Percentiles rank a stretch among this genome's conserved stretches.
Evolutionary conservation across 192 early-diverging fungal genomes (phyloP).

Genomic region (Coemansia sp.): DNA sequence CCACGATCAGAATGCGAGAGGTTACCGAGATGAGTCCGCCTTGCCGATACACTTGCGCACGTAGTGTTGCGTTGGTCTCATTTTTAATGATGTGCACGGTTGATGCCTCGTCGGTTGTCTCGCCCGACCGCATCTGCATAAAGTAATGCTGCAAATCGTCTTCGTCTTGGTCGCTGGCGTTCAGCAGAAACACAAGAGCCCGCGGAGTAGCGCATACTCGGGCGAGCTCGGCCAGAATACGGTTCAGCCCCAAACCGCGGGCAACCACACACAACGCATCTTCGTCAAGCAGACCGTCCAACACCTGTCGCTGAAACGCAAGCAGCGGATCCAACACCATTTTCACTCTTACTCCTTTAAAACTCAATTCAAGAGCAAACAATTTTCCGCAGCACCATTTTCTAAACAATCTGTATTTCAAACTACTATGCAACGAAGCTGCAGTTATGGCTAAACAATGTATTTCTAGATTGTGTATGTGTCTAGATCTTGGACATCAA

Average conservation of each 20-base stretch:
- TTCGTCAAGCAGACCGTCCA: constrained; percentile 66
- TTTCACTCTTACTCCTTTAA: too few species aligned
- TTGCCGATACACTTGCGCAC: constrained; percentile 65
- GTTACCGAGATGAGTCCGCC: constrained; percentile 87
- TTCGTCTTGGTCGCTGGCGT: constrained; percentile 65
- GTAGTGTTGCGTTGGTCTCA: constrained; percentile 35
- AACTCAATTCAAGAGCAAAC: background rate
- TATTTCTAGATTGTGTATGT: background rate
- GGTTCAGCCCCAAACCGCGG: constrained; percentile 73
- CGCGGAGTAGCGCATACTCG: constrained; percentile 67
- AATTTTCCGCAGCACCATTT: background rate
- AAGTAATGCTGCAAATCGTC: constrained; percentile 55
- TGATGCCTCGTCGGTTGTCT: constrained; percentile 27
- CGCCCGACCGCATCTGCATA: constrained; percentile 50
- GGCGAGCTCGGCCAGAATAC: constrained; percentile 69
- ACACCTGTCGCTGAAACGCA: constrained; percentile 66
- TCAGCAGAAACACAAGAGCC: constrained; percentile 78
- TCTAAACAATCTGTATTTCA: background rate
- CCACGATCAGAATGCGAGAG: constrained; percentile 85
- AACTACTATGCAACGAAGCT: background rate
- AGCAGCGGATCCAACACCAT: constrained; percentile 34
- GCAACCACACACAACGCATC: constrained; percentile 81
- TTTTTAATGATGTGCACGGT: constrained; percentile 14
- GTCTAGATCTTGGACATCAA: background rate
- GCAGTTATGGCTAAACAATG: background rate